phyloP scores from a whole-genome alignment of 192 early-diverging fungal genomes.

The Rhizoclosmatium sp. region DNA sequence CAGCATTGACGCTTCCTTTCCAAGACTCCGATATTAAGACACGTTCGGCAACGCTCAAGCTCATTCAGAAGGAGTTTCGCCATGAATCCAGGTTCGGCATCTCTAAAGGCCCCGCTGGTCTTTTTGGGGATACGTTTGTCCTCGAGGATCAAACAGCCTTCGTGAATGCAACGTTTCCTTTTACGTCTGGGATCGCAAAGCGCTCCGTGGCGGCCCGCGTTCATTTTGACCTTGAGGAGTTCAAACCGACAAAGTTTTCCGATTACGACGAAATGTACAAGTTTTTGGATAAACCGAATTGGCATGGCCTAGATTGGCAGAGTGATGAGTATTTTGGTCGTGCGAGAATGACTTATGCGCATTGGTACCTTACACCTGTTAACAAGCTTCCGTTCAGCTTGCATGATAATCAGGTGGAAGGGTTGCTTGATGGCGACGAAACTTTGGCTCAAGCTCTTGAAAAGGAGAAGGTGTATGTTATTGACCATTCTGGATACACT shows the following conservation, averaged over 20 bases:
- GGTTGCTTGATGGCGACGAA: neutral
- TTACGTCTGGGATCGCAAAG: neutral
- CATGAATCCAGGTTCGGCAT: neutral
- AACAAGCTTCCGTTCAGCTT: neutral
- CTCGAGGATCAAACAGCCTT: neutral
- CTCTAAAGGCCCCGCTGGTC: neutral
- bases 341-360: neutral
- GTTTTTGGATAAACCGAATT: neutral
- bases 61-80: neutral
- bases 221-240: neutral
- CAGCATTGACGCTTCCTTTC: neutral
- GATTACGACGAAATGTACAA: neutral
- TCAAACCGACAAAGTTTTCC: neutral
- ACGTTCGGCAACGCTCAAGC: neutral
- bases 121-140: neutral
- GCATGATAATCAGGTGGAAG: neutral
- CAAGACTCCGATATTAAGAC: neutral
- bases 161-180: neutral
- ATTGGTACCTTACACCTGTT: neutral
- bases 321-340: neutral
- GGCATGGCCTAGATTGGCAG: neutral
- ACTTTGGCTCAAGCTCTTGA: neutral
- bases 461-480: neutral
- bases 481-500: neutral
- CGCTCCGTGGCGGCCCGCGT: neutral